A percentile compares a stretch with the other conserved stretches of the same genome.
Evolutionary conservation across 345 rosid genomes (phyloP).

Genomic region (Adansonia digitata): DNA sequence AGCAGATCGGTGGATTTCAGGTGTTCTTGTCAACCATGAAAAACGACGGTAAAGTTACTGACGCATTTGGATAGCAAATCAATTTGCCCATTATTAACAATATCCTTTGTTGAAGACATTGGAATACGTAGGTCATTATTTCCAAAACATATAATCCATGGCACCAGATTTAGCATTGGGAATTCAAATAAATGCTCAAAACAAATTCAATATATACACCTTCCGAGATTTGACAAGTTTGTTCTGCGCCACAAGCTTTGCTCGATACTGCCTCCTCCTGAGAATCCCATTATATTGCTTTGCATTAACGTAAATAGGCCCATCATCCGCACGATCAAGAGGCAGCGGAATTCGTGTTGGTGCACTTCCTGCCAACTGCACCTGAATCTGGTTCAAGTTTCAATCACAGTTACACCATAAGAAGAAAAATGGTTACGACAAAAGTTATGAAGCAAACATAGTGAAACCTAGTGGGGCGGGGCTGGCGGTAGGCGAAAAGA

Average conservation of each 20-base stretch:
- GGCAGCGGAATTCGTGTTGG: constrained; percentile 62
- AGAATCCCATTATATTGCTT: constrained; percentile 80
- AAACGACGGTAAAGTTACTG: background rate
- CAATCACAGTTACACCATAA: constrained; percentile 18
- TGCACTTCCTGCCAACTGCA: constrained; percentile 27
- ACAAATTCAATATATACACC: constrained; percentile 26
- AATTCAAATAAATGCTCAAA: background rate
- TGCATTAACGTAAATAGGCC: constrained; percentile 67
- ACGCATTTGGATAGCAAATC: background rate
- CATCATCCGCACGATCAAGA: constrained; percentile 42
- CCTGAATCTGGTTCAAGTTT: constrained; percentile 40
- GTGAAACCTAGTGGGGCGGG: background rate
- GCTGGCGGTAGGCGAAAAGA: background rate
- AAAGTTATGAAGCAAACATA: background rate
- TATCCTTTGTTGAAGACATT: background rate
- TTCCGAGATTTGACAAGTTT: constrained; percentile 55
- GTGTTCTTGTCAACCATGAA: background rate
- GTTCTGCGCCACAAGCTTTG: constrained; percentile 80
- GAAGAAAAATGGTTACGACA: background rate
- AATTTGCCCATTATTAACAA: background rate
- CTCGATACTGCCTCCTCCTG: constrained; percentile 71
- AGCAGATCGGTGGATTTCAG: background rate
- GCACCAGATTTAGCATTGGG: background rate
- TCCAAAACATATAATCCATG: background rate
- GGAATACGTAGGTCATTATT: background rate